phyloP scores from a whole-genome alignment of 2,329 filamentous ascomycete species.

The Fusarium penzigii region DNA sequence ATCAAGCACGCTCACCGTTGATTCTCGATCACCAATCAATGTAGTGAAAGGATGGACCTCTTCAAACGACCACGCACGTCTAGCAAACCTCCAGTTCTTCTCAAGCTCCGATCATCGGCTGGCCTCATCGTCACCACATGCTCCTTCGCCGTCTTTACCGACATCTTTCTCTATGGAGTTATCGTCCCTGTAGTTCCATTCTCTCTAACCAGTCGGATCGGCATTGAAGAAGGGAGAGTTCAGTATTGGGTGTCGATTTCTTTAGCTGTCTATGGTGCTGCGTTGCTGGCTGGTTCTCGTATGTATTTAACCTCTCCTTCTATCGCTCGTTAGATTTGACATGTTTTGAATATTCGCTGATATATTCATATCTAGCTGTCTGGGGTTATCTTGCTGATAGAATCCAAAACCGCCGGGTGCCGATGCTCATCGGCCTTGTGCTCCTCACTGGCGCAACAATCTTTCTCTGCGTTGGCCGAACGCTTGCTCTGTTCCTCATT shows the following conservation, averaged over 20 bases:
- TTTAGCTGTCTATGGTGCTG: conserved; percentile 35
- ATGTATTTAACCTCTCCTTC: conserved; percentile 6
- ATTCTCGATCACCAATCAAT: too few species aligned
- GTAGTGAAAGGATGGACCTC: conserved; percentile 14
- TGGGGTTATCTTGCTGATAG: conserved; percentile 40
- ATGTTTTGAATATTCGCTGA: neutral
- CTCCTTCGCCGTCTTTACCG: conserved; percentile 38
- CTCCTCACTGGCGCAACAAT: conserved; percentile 32
- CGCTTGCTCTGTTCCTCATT: conserved; percentile 34
- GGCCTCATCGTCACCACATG: conserved; percentile 35
- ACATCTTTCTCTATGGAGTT: conserved; percentile 38
- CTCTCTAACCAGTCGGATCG: conserved; percentile 29
- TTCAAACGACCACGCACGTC: conserved; percentile 9
- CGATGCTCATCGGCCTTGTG: conserved; percentile 36
- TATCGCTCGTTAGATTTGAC: too few species aligned
- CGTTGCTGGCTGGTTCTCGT: conserved; percentile 35
- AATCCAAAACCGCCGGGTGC: conserved; percentile 33
- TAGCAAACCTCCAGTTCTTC: conserved; percentile 29
- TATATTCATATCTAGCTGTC: conserved; percentile 25
- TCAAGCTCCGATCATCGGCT: conserved; percentile 35
- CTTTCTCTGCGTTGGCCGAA: conserved; percentile 34
- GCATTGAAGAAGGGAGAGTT: conserved; percentile 27
- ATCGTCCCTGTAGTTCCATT: conserved; percentile 38
- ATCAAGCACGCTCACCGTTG: too few species aligned
- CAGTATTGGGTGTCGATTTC: conserved; percentile 40